Evolutionary conservation across 257 asterid species (phyloP).

Genomic region (Vinca minor): DNA sequence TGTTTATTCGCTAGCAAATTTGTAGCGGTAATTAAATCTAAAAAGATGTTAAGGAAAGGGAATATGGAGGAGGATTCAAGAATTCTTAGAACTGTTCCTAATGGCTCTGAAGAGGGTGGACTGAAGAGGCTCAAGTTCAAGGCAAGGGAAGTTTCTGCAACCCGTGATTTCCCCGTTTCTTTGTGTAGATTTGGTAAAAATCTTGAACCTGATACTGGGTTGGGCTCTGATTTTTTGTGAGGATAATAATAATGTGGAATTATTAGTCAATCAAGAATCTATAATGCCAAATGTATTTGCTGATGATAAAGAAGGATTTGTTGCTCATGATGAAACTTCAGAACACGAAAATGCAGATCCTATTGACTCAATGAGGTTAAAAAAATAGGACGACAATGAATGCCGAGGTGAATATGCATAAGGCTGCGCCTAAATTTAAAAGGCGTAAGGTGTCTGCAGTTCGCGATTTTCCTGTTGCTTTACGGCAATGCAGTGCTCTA

Average conservation of each 20-base stretch:
- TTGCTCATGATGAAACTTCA: not conserved
- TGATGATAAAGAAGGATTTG: not conserved
- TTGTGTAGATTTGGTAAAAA: not conserved
- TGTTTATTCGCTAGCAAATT: no score
- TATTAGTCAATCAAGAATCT: no score
- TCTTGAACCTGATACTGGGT: not conserved
- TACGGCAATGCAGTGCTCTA: conserved; percentile 2
- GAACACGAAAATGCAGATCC: not conserved
- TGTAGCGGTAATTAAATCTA: no score
- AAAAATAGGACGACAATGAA: conserved; percentile 5
- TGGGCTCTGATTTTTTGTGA: not conserved
- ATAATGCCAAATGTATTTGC: no score
- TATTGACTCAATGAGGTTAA: not conserved
- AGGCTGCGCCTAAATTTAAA: conserved; percentile 4
- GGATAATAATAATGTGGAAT: not conserved
- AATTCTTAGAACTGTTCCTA: not conserved
- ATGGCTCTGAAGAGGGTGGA: not conserved
- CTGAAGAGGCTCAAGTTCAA: not conserved
- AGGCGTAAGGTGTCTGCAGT: conserved; percentile 3
- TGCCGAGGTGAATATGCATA: not conserved
- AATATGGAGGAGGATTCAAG: not conserved
- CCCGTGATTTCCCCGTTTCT: not conserved
- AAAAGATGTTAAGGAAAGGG: not conserved
- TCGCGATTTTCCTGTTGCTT: conserved; percentile 17
- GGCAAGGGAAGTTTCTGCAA: not conserved